phyloP scores from a whole-genome alignment of 2,329 filamentous ascomycete species.

The Colletotrichum liriopes region DNA sequence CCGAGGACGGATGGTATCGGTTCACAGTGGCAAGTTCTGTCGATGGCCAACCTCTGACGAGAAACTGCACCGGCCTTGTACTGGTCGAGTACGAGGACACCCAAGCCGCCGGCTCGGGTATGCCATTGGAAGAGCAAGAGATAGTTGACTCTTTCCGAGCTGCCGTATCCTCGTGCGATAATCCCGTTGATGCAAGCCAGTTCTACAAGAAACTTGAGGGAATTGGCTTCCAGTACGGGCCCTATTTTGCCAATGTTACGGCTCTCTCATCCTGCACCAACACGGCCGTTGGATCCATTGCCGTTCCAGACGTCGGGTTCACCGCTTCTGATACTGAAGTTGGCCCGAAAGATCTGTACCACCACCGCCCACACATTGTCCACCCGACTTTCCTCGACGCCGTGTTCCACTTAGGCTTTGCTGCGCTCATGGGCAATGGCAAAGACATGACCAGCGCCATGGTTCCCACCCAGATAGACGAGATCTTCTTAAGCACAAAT shows the following conservation, averaged over 20 bases:
- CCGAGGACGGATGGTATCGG: background rate
- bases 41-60: background rate
- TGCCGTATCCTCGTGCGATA: background rate
- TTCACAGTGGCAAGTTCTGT: background rate
- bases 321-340: background rate
- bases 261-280: background rate
- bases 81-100: background rate
- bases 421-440: background rate
- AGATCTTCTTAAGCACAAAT: background rate
- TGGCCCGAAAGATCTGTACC: background rate
- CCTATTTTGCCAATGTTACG: slow-evolving; percentile 30
- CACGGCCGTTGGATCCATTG: background rate
- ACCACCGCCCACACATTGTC: background rate
- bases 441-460: background rate
- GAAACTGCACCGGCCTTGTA: background rate
- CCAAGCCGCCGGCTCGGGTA: background rate
- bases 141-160: background rate
- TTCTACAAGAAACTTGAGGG: slow-evolving; percentile 31
- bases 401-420: background rate
- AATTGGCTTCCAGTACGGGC: slow-evolving; percentile 39
- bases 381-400: slow-evolving; percentile 6
- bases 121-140: background rate
- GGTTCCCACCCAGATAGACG: slow-evolving; percentile 1
- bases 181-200: background rate
- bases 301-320: background rate